phyloP scores from a whole-genome alignment of 129 eudicot genomes.

The Flaveria robusta region DNA sequence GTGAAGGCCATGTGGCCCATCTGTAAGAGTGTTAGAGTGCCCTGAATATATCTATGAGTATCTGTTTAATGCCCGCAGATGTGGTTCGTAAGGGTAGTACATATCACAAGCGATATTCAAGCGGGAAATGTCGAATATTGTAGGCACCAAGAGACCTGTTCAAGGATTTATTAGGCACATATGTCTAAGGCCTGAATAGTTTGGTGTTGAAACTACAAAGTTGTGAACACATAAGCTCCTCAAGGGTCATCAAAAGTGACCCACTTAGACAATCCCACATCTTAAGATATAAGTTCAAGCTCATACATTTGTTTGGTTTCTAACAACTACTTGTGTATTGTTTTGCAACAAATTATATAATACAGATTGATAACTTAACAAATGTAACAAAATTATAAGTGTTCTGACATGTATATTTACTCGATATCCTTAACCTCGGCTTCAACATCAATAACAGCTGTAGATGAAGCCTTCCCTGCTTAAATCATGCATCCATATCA shows the following conservation, averaged over 20 bases:
- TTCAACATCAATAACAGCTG: slow-evolving; percentile 70
- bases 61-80: too few relatives aligned
- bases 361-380: slow-evolving; percentile 22
- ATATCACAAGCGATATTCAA: too few relatives aligned
- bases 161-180: too few relatives aligned
- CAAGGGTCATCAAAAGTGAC: background rate
- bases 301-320: slow-evolving; percentile 1
- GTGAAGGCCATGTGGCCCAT: too few relatives aligned
- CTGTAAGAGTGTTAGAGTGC: too few relatives aligned
- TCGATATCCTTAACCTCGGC: slow-evolving; percentile 85
- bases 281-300: background rate
- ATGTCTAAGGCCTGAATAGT: too few relatives aligned
- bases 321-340: slow-evolving; percentile 7
- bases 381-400: slow-evolving; percentile 2
- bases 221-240: too few relatives aligned
- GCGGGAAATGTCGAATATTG: too few relatives aligned
- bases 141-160: too few relatives aligned
- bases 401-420: slow-evolving; percentile 15
- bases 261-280: background rate
- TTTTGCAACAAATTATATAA: slow-evolving; percentile 29
- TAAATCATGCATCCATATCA: slow-evolving; percentile 9
- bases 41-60: too few relatives aligned
- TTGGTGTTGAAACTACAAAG: too few relatives aligned
- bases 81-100: too few relatives aligned
- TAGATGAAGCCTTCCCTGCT: slow-evolving; percentile 64